Percentiles rank a stretch among this genome's conserved stretches.
phyloP scores from a whole-genome alignment of 1,284 basidiomycete species.

The Neolentinus lepideus region DNA sequence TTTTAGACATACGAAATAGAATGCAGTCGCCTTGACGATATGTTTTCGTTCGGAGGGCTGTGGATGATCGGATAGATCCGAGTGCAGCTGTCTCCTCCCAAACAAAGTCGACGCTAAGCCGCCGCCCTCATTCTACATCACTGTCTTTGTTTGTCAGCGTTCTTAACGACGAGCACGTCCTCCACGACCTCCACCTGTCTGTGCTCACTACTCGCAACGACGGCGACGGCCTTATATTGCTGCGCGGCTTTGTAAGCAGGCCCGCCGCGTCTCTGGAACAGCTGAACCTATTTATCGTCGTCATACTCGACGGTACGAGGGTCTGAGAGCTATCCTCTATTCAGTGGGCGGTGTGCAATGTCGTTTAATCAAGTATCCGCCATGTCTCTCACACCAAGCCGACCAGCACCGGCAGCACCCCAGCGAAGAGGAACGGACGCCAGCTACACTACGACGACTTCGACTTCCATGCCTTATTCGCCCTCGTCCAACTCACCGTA shows the following conservation, averaged over 20 bases:
- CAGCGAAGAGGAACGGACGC: constrained; percentile 35
- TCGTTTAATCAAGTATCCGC: constrained; percentile 41
- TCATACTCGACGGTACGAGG: background rate
- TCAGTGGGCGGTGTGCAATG: constrained; percentile 21
- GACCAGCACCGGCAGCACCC: constrained; percentile 65
- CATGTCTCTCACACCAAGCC: constrained; percentile 44
- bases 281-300: background rate
- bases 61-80: constrained; percentile 2
- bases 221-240: background rate
- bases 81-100: background rate
- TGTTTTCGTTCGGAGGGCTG: background rate
- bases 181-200: background rate
- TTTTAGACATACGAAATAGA: background rate
- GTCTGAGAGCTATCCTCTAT: constrained; percentile 1
- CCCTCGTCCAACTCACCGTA: constrained; percentile 54
- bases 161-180: background rate
- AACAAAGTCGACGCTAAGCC: background rate
- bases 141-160: background rate
- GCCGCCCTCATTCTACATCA: background rate
- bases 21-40: constrained; percentile 1
- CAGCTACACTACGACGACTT: constrained; percentile 46
- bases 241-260: background rate
- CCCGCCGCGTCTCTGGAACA: background rate
- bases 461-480: constrained; percentile 43
- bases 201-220: background rate